Base-by-base conservation (phyloP, 176 grass and related monocot genomes). In the Panicum miliaceum region DNA sequence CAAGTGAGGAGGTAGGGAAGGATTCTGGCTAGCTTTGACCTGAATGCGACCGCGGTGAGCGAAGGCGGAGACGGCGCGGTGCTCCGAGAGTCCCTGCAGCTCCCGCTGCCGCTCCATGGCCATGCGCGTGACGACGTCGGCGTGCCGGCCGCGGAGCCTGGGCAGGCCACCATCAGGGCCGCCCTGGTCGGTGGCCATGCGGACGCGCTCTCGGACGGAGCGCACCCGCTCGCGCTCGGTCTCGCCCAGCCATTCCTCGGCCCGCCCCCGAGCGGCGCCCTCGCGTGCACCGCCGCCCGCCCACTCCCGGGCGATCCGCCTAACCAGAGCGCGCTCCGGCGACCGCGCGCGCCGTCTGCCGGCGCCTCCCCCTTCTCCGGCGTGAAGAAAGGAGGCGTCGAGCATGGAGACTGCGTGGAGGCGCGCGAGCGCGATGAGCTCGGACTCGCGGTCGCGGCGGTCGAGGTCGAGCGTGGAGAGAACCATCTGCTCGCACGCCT, bases 391-490 rank as follows among this genome's bases (percentile, higher is more conserved):
- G 56, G 93, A 92, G 13, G 93, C 90, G 80, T 97, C 90, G 51
- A 97, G 92, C 90, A 93, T 97, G 79, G 95, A 94, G 38, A 94
- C 95, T 71, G 95, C 91, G 85, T 97, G 95, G 71, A 97, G 92
- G 45, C 89, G 88, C 20, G 92, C 95, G 11, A 97, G 90, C 22
- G 95, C 95, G 22, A 97, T 73, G 27, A 97, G 92, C 90, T 97
- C 95, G 3, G 90, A 90, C 67, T 97, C 92, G 59, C 95, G 90
- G 83, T 94, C 91, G 5, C 95, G 92, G 23, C 90, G 86, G 23
- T 94, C 92, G 5, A 93, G 89, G 77, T 93, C 94, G 1, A 97
- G 84, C 75, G 90, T 94, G 7, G 87, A 80, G 32, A 88, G 87
- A 86, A 94, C 66, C 87, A 95, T 92, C 79, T 92, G 90, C 82